These are phyloP conservation scores for Porphyrellus cyaneotinctus DNA, from an alignment of 768 basidiomycete species.

Conservation along the genomic window DNA sequence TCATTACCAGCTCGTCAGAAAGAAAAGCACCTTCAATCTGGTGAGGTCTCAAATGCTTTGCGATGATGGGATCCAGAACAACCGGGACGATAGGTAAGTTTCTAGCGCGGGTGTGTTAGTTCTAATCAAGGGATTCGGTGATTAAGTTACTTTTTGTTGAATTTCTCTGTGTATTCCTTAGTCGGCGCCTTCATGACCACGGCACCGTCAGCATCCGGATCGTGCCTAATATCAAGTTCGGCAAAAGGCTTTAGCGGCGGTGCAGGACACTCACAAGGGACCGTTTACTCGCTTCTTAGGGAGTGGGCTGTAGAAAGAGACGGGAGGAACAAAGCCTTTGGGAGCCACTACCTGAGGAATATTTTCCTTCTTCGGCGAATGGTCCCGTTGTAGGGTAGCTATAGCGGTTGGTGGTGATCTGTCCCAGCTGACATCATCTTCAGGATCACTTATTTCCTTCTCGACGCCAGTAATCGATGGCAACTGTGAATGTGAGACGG, in stretches of 20 bases:
- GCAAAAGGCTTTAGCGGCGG: not conserved
- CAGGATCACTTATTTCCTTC: constrained; percentile 23
- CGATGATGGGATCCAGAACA: constrained; percentile 85
- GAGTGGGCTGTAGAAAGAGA: constrained; percentile 58
- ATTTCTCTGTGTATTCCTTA: constrained; percentile 57
- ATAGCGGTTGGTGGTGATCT: constrained; percentile 14
- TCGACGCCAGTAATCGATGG: constrained; percentile 41
- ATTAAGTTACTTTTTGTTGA: constrained; percentile 60
- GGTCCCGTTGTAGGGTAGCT: constrained; percentile 1
- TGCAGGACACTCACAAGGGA: constrained; percentile 17
- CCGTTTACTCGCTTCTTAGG: constrained; percentile 27
- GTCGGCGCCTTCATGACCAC: constrained; percentile 83
- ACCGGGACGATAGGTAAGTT: constrained; percentile 67
- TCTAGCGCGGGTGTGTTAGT: constrained; percentile 35
- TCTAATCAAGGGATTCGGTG: constrained; percentile 2
- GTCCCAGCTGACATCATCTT: constrained; percentile 11
- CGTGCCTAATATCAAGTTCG: constrained; percentile 47
- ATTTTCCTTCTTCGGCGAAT: constrained; percentile 20
- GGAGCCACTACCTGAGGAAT: constrained; percentile 9
- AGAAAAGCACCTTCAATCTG: constrained; percentile 71
- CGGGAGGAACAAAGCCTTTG: constrained; percentile 45
- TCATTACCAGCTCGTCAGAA: not conserved
- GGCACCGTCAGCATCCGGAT: constrained; percentile 72
- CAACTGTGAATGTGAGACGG: constrained; percentile 48
- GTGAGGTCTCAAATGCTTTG: constrained; percentile 75